Conservation (phyloP, 768 basidiomycete species). For the Leccinum arenicola region DNA sequence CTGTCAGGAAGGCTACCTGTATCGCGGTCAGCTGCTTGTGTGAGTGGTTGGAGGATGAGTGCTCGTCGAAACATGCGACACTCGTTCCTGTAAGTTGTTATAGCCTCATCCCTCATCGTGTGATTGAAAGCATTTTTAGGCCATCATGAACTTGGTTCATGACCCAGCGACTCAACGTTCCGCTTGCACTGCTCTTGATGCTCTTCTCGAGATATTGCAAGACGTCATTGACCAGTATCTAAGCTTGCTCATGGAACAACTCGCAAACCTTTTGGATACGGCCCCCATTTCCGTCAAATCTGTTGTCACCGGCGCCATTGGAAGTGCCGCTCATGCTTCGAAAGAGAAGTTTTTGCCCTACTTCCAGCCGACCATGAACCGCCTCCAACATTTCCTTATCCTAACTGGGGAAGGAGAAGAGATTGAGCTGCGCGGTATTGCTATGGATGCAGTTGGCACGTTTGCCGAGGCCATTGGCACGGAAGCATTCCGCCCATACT, state of each 20-base stretch:
- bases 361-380: conserved; percentile 88
- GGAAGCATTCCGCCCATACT: conserved; percentile 93
- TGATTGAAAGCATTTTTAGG: conserved; percentile 39
- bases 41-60: conserved; percentile 96
- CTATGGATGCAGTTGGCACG: conserved; percentile 98
- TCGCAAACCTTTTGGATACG: conserved; percentile 80
- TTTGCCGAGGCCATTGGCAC: conserved; percentile 96
- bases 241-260: conserved; percentile 90
- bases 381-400: conserved; percentile 83
- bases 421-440: conserved; percentile 90
- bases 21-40: conserved; percentile 93
- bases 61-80: conserved; percentile 73
- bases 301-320: conserved; percentile 96
- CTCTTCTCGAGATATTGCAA: conserved; percentile 90
- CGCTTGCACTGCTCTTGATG: conserved; percentile 97
- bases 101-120: not conserved
- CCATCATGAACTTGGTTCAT: conserved; percentile 87
- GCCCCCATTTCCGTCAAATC: conserved; percentile 87
- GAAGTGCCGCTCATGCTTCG: conserved; percentile 95
- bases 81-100: conserved; percentile 73
- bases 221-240: conserved; percentile 91
- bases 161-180: conserved; percentile 83
- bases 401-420: conserved; percentile 89
- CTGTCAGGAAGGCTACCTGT: conserved; percentile 94
- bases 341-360: conserved; percentile 89